Conservation (phyloP, 1,139 yeast species). For the Pichia sp. region DNA sequence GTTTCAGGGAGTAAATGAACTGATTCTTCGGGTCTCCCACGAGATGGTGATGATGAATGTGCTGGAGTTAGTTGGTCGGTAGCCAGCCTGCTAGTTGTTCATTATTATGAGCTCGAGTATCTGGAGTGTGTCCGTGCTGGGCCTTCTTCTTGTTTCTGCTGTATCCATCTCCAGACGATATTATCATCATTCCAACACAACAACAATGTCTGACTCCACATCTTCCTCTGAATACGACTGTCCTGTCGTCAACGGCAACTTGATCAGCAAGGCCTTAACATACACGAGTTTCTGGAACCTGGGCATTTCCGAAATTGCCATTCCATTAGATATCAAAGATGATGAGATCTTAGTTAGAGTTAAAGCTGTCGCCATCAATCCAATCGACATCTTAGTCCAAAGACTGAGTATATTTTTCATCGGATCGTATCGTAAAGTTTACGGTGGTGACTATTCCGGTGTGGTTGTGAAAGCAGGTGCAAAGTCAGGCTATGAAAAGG, state of each 20-base stretch:
- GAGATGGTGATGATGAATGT: too few relatives aligned
- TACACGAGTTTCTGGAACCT: slow-evolving; percentile 14
- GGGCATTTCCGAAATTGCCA: background rate
- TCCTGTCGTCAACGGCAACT: background rate
- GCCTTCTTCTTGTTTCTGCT: too few relatives aligned
- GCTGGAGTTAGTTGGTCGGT: too few relatives aligned
- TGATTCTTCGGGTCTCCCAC: too few relatives aligned
- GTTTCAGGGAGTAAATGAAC: background rate
- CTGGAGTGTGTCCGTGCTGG: too few relatives aligned
- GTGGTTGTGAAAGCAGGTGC: slow-evolving; percentile 57
- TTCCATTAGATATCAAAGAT: slow-evolving; percentile 33
- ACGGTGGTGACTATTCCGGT: slow-evolving; percentile 75
- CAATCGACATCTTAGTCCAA: slow-evolving; percentile 56
- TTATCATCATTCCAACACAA: background rate
- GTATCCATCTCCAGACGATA: too few relatives aligned
- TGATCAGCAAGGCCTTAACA: slow-evolving; percentile 12
- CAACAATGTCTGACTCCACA: too few relatives aligned
- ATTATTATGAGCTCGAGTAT: too few relatives aligned
- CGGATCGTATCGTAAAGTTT: slow-evolving; percentile 46
- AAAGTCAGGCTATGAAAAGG: slow-evolving; percentile 39
- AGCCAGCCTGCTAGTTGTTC: too few relatives aligned
- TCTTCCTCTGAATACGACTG: slow-evolving; percentile 1
- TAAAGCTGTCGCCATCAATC: slow-evolving; percentile 60
- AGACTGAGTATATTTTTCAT: slow-evolving; percentile 30
- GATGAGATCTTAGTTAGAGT: slow-evolving; percentile 58